Evolutionary conservation across 2,329 filamentous ascomycete genomes (phyloP).

Genomic region (Fusarium concolor): DNA sequence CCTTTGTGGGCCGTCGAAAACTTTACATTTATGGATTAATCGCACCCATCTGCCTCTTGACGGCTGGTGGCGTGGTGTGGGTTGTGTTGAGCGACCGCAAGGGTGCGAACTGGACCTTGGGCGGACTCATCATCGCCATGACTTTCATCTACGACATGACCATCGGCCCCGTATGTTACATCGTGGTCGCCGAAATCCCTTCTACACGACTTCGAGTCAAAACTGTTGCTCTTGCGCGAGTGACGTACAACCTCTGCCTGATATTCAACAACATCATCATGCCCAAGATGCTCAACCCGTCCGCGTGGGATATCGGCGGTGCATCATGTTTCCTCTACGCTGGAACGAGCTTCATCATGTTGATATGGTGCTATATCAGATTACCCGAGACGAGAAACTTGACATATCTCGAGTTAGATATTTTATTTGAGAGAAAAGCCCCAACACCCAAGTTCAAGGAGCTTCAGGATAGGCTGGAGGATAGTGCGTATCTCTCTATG

Average conservation of each 20-base stretch:
- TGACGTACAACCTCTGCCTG: constrained; percentile 39
- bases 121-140: constrained; percentile 55
- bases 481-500: constrained; percentile 37
- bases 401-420: constrained; percentile 45
- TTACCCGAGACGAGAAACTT: constrained; percentile 46
- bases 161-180: constrained; percentile 47
- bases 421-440: constrained; percentile 46
- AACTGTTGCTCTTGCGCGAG: constrained; percentile 55
- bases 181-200: constrained; percentile 54
- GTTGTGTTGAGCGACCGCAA: constrained; percentile 43
- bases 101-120: constrained; percentile 51
- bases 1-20: constrained; percentile 54
- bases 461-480: constrained; percentile 38
- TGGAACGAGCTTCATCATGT: constrained; percentile 36
- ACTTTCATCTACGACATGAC: constrained; percentile 52
- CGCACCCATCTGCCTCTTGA: constrained; percentile 47
- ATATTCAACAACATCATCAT: constrained; percentile 47
- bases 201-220: constrained; percentile 55
- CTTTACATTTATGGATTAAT: constrained; percentile 55
- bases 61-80: constrained; percentile 55
- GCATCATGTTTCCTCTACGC: constrained; percentile 44
- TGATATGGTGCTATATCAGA: constrained; percentile 46
- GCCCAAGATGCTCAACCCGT: constrained; percentile 47
- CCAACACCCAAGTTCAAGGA: constrained; percentile 49
- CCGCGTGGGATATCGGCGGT: constrained; percentile 43